Conservation (phyloP, 2,329 filamentous ascomycete genomes). For the Curvularia lunata region DNA sequence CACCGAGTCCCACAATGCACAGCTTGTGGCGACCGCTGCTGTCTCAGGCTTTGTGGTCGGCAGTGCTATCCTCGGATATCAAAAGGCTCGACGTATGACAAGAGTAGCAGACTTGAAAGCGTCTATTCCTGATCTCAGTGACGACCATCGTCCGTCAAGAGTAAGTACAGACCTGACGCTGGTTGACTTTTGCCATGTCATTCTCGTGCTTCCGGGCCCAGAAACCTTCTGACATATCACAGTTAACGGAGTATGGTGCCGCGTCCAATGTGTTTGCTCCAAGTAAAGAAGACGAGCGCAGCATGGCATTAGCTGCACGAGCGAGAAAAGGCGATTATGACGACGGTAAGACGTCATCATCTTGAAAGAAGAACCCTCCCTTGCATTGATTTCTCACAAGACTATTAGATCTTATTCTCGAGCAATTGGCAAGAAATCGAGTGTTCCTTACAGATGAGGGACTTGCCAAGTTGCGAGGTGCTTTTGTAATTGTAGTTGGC, state of each 20-base stretch:
- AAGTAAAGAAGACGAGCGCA: slow-evolving; percentile 63
- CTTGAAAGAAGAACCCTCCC: background rate
- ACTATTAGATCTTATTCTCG: slow-evolving; percentile 78
- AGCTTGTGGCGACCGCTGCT: slow-evolving; percentile 74
- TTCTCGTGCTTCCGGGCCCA: background rate
- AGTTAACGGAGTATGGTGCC: slow-evolving; percentile 69
- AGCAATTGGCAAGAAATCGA: slow-evolving; percentile 91
- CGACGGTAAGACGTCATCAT: slow-evolving; percentile 55
- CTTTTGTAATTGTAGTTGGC: slow-evolving; percentile 89
- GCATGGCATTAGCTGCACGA: slow-evolving; percentile 63
- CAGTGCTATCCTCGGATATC: slow-evolving; percentile 63
- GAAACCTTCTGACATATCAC: slow-evolving; percentile 45
- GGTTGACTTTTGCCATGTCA: background rate
- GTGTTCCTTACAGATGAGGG: slow-evolving; percentile 88
- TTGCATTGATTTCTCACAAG: slow-evolving; percentile 7
- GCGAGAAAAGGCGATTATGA: slow-evolving; percentile 70
- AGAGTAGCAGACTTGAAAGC: slow-evolving; percentile 65
- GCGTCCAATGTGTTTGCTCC: slow-evolving; percentile 53
- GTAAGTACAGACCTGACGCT: slow-evolving; percentile 46
- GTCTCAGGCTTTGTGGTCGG: slow-evolving; percentile 57
- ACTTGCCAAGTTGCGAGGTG: slow-evolving; percentile 75
- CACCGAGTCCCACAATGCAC: slow-evolving; percentile 58
- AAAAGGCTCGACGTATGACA: slow-evolving; percentile 61
- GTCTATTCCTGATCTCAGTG: slow-evolving; percentile 64
- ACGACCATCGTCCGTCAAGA: slow-evolving; percentile 58